Base-by-base conservation (phyloP, 345 rosid species). In the Arabidopsis suecica region DNA sequence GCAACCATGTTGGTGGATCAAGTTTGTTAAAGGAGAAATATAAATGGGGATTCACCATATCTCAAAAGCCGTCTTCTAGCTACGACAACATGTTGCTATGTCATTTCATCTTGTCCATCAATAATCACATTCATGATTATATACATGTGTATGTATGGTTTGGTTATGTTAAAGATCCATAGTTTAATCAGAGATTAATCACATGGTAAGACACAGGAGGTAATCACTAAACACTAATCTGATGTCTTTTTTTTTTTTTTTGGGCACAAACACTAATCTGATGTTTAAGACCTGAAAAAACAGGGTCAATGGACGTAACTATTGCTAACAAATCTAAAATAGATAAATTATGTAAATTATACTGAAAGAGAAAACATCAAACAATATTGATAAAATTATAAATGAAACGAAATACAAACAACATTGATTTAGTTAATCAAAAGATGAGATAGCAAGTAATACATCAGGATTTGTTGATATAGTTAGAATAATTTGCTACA, bases 21-120 rank as follows among this genome's bases (percentile, higher is more conserved):
- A 33, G 45, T 36, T 54, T 76, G 60, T 71, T 49, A 18, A n/a
- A 50, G 11, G 22, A 40, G 14, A 68, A 9, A 48, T 37, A 60
- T 48, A 20, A 68, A 59, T 40, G 34, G 20, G 40, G 80, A 77
- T 77, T 78, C 77, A 57, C 77, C 32, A 51, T 58, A 78, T 78
- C 81, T 65, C 68, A 58, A 16, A 41, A 37, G 58, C 68, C 57
- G 77, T 71, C 73, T 33, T 65, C 41, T 65, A 64, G 72, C 81
- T 65, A 71, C 33, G 66, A 50, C 72, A 77, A 33, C 72, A 71
- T 71, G 77, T 78, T 48, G 61, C 5, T 30, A 37, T 60, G 63
- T 71, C 76, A 23, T 78, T 30, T 12, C 57, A 40, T 66, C 41
- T 71, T 78, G 67, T 71, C 72, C 49, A 28, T 58, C 48, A 48